Base-by-base conservation (phyloP, 129 eudicot species). In the Mikania micrantha region DNA sequence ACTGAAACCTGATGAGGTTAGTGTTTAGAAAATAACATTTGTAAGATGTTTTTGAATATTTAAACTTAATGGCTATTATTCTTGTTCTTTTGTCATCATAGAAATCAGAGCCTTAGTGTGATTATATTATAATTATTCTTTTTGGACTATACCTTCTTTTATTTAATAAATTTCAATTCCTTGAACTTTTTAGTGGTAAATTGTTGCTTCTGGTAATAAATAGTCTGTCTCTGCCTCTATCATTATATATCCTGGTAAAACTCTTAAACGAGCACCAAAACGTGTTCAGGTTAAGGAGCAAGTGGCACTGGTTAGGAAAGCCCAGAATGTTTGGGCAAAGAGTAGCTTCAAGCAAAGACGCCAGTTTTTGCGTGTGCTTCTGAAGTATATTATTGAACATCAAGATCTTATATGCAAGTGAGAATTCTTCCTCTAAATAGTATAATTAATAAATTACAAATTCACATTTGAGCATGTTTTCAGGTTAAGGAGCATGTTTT, bases 301-400 rank as follows among this genome's bases (percentile, higher is more conserved):
- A 34, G 98, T 93, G 34, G 83, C 86, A 49, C 98, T 83, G 63
- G 95, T 92, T 73, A 88, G 96, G 73, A 93, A 93, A 78, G 92
- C 98, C 27, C 98, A 93, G 73, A 77, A 76, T 68, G 82, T 83
- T 50, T 93, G 98, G 98, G 96, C 90, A 63, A 84, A 79, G 73
- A 88, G 98, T 75, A 88, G 90, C 89, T 93, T 93, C 80, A 93
- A 93, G 81, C 96, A 88, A 93, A 86, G 98, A 52, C 96, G 98
- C 6, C 98, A 88, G 75, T 93, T 93, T 63, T 80, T 93, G 32
- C 87, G 98, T 76, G 85, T 93, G 64, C 98, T 93, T 74, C 75
- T 93, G 76, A 93, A 93, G 78, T 88, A 88, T 52, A 93, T 93
- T 28, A 83, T 93, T 71, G 98, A 93, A 63, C 98, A 88, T 74